phyloP scores from a whole-genome alignment of 1,139 yeast species.

The Sugiyamaella novakii region DNA sequence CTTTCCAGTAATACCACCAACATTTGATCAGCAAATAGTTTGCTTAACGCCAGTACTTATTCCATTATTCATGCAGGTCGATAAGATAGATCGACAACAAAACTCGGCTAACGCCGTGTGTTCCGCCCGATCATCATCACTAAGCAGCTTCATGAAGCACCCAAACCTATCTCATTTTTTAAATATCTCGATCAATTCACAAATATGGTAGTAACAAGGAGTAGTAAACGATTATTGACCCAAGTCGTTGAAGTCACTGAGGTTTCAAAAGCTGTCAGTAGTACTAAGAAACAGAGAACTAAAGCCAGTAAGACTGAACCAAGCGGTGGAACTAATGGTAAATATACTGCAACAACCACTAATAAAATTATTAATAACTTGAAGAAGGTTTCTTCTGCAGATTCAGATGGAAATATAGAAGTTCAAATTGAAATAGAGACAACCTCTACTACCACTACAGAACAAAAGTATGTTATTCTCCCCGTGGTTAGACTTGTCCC shows the following conservation, averaged over 20 bases:
- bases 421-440: not conserved
- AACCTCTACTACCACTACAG: constrained; percentile 5
- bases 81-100: constrained; percentile 9
- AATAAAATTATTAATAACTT: not conserved
- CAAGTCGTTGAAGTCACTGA: constrained; percentile 12
- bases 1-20: no score
- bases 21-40: no score
- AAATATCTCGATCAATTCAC: not conserved
- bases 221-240: constrained; percentile 8
- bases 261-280: not conserved
- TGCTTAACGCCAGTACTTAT: no score
- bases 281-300: not conserved
- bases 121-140: no score
- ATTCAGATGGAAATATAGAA: not conserved
- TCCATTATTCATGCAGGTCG: constrained; percentile 4
- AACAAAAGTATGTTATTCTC: constrained; percentile 6
- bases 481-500: no score
- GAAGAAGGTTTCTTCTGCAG: not conserved
- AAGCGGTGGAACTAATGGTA: not conserved
- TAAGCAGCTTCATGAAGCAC: no score
- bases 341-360: not conserved
- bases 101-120: no score
- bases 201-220: constrained; percentile 16
- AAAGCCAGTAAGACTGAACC: not conserved
- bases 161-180: no score